Conservation (phyloP, 106 monocot species). For the Acanthochlamys bracteata region DNA sequence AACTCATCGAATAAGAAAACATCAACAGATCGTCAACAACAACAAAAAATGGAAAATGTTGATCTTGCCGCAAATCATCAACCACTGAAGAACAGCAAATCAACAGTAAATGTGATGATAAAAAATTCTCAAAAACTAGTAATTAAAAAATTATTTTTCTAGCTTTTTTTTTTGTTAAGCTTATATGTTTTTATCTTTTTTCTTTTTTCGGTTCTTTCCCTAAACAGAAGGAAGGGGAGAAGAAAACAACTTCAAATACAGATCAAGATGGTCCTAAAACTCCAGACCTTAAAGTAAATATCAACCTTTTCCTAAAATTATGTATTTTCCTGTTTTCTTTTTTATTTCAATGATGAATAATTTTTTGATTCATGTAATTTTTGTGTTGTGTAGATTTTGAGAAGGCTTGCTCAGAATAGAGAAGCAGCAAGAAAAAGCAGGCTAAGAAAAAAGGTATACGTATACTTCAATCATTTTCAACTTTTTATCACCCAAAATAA, state of each 20-base stretch:
- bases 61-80: slow-evolving; percentile 7
- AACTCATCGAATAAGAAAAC: slow-evolving; percentile 21
- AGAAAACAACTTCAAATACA: slow-evolving; percentile 29
- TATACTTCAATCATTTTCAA: too few species aligned
- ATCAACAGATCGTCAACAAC: slow-evolving; percentile 39
- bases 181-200: not conserved
- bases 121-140: not conserved
- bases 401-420: slow-evolving; percentile 95
- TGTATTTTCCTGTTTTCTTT: not conserved
- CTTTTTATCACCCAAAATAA: not conserved
- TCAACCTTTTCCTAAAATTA: not conserved
- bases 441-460: slow-evolving; percentile 66
- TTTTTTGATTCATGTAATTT: not conserved
- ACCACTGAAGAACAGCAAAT: slow-evolving; percentile 36
- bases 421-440: slow-evolving; percentile 97
- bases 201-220: not conserved
- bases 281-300: slow-evolving; percentile 54
- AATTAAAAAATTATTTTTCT: not conserved
- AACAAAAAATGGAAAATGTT: slow-evolving; percentile 15
- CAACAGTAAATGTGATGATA: not conserved
- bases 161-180: not conserved
- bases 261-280: slow-evolving; percentile 59
- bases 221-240: slow-evolving; percentile 31
- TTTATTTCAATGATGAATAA: not conserved
- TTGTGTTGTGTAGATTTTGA: slow-evolving; percentile 40